Evolutionary conservation across 2,329 filamentous ascomycete species (phyloP).

Genomic region (Seiridium cupressi): DNA sequence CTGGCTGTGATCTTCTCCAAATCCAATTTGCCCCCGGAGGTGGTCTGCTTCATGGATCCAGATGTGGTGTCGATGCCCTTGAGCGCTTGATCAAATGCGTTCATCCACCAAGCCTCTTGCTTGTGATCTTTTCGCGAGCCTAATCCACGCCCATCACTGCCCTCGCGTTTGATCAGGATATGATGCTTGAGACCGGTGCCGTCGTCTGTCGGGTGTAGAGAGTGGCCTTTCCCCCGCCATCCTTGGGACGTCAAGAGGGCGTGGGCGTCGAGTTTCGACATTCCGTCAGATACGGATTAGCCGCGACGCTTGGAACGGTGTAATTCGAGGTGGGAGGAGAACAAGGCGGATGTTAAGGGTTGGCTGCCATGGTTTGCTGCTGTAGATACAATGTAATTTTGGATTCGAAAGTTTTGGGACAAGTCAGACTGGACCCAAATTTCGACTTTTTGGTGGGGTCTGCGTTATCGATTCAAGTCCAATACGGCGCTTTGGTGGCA

Average conservation of each 20-base stretch:
- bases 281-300: not conserved
- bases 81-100: constrained; percentile 87
- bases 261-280: constrained; percentile 70
- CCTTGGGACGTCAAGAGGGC: constrained; percentile 82
- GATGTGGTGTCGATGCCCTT: constrained; percentile 69
- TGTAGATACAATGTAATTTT: not conserved
- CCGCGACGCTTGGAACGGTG: not conserved
- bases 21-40: constrained; percentile 49
- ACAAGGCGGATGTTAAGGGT: not conserved
- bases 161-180: constrained; percentile 76
- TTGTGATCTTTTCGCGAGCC: constrained; percentile 70
- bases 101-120: constrained; percentile 94
- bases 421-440: not conserved
- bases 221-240: constrained; percentile 87
- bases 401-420: not conserved
- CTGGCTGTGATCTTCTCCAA: constrained; percentile 49
- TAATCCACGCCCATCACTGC: constrained; percentile 72
- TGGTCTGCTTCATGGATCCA: constrained; percentile 55
- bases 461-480: no score
- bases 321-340: not conserved
- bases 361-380: not conserved
- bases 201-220: constrained; percentile 73
- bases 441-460: not conserved
- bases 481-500: no score
- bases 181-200: constrained; percentile 78